A percentile compares a stretch with the other conserved stretches of the same genome.
Conservation (phyloP, 2,329 filamentous ascomycete genomes). For the Talaromyces sp. region DNA sequence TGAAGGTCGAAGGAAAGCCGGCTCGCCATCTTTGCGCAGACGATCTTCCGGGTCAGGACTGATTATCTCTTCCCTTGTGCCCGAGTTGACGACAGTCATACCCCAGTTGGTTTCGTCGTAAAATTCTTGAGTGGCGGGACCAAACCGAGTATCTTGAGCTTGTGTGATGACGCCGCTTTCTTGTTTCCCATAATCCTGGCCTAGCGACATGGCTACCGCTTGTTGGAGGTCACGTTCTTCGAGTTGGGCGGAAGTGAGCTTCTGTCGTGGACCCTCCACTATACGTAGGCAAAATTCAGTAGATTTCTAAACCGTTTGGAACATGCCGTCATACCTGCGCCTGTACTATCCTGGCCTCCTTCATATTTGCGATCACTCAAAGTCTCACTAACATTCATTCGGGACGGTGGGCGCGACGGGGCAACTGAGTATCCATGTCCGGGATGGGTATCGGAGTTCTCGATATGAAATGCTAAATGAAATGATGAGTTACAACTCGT, state of each 20-base stretch:
- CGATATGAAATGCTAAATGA: conserved; percentile 38
- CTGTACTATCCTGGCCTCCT: conserved; percentile 30
- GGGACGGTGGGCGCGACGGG: conserved; percentile 50
- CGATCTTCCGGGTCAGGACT: conserved; percentile 54
- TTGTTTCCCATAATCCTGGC: conserved; percentile 48
- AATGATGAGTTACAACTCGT: neutral
- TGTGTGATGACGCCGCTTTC: conserved; percentile 54
- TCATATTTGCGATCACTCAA: conserved; percentile 24
- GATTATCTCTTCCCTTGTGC: conserved; percentile 53
- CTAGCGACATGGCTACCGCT: conserved; percentile 49
- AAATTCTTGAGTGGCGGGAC: conserved; percentile 54
- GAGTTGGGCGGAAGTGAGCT: conserved; percentile 42
- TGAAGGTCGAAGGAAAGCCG: conserved; percentile 58
- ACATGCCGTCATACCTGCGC: conserved; percentile 22
- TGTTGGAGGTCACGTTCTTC: conserved; percentile 48
- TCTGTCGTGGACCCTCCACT: conserved; percentile 29
- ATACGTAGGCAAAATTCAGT: neutral
- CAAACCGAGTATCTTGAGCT: conserved; percentile 47
- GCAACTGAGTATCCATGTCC: conserved; percentile 38
- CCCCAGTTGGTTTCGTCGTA: conserved; percentile 59
- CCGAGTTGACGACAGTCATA: conserved; percentile 51
- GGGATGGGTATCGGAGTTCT: conserved; percentile 37
- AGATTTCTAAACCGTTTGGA: conserved; percentile 19
- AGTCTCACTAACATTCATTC: conserved; percentile 36
- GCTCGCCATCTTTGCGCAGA: conserved; percentile 49